These are phyloP conservation scores for Auricularia auricula-judae DNA, from an alignment of 768 basidiomycete species.

Conservation along the genomic window DNA sequence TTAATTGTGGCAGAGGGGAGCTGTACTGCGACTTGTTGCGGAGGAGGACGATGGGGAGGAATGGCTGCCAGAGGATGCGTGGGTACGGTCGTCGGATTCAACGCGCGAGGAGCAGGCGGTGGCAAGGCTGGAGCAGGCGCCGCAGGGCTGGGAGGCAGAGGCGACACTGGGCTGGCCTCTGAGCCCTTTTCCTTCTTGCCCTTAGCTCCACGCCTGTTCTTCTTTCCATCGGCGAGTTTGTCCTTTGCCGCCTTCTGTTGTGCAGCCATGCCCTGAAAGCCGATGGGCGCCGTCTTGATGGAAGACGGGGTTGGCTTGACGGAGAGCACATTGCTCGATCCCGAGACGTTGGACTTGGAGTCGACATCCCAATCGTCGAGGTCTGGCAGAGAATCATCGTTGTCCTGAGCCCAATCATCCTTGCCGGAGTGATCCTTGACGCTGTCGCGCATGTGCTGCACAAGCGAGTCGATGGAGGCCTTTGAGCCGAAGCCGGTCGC, in stretches of 20 bases:
- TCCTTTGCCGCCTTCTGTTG: background rate
- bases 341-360: constrained; percentile 17
- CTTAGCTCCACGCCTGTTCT: background rate
- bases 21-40: background rate
- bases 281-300: background rate
- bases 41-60: background rate
- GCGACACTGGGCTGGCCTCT: background rate
- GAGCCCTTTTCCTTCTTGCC: background rate
- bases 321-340: background rate
- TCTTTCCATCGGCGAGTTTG: background rate
- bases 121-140: background rate
- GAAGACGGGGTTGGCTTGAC: background rate
- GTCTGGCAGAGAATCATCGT: constrained; percentile 65
- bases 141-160: background rate
- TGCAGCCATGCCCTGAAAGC: background rate
- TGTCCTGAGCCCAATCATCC: constrained; percentile 76
- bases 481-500: background rate
- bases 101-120: background rate
- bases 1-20: background rate
- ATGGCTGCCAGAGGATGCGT: background rate
- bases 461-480: constrained; percentile 50
- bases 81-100: background rate
- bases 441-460: constrained; percentile 63
- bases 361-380: constrained; percentile 78
- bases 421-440: constrained; percentile 38